Evolutionary conservation across 1,284 basidiomycete species (phyloP).

Genomic region (Ustilago shanxiensis): DNA sequence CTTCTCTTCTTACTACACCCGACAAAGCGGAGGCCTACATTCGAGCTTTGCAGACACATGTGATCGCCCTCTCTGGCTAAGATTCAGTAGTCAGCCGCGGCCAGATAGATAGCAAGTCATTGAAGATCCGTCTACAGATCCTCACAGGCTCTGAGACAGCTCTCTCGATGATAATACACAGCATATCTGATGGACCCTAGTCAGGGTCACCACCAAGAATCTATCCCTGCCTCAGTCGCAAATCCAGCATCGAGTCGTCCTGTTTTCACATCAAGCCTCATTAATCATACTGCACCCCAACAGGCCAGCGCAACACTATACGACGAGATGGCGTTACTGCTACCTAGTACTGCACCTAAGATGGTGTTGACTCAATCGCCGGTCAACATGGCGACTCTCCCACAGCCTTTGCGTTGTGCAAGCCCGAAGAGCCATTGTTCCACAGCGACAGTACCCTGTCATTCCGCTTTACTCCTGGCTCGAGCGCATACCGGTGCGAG

Average conservation of each 20-base stretch:
- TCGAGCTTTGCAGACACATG: too few relatives aligned
- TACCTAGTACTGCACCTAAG: neutral
- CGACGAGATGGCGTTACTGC: neutral
- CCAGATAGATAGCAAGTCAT: too few relatives aligned
- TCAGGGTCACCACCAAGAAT: neutral
- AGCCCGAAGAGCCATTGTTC: neutral
- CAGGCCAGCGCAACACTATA: neutral
- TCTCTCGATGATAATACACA: neutral
- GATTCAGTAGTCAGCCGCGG: too few relatives aligned
- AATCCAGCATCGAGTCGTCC: neutral
- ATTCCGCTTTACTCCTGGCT: neutral
- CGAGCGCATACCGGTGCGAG: too few relatives aligned
- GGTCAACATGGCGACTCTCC: neutral
- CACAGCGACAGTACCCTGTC: neutral
- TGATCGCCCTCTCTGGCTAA: too few relatives aligned
- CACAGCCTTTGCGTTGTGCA: neutral
- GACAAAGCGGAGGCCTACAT: too few relatives aligned
- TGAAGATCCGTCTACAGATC: neutral
- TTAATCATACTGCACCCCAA: too few relatives aligned
- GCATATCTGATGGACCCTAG: neutral
- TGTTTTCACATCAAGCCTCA: neutral
- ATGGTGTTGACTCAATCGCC: neutral
- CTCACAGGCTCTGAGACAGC: neutral
- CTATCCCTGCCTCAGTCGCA: neutral
- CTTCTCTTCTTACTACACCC: too few relatives aligned